A percentile compares a stretch with the other conserved stretches of the same genome.
Evolutionary conservation across 1,284 basidiomycete genomes (phyloP).

Genomic region (Pseudozyma thailandica): DNA sequence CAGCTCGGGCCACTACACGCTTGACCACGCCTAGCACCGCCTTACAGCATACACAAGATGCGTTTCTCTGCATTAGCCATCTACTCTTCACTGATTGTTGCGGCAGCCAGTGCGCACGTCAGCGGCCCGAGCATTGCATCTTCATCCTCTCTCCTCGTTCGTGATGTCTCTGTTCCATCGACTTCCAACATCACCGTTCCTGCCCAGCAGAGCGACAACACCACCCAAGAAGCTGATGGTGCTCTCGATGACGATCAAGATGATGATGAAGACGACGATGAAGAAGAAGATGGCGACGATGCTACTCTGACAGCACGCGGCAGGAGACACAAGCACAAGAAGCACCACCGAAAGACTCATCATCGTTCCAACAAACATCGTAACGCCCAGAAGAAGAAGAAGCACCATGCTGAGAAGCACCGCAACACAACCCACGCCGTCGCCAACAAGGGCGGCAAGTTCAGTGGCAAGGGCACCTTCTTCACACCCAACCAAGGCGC

Average conservation of each 20-base stretch:
- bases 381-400: slow-evolving; percentile 2
- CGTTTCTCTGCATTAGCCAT: slow-evolving; percentile 15
- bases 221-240: too few relatives aligned
- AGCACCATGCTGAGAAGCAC: slow-evolving; percentile 1
- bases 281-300: slow-evolving; percentile 3
- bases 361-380: slow-evolving; percentile 21
- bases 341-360: slow-evolving; percentile 6
- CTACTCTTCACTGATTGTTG: slow-evolving; percentile 16
- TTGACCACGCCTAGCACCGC: neutral
- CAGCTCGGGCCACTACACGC: neutral
- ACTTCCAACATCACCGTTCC: neutral
- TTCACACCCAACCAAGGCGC: slow-evolving; percentile 35
- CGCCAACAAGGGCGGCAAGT: neutral
- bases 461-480: slow-evolving; percentile 31
- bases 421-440: neutral
- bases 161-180: neutral
- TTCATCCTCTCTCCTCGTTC: slow-evolving; percentile 5
- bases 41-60: too few relatives aligned
- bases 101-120: slow-evolving; percentile 21
- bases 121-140: slow-evolving; percentile 4
- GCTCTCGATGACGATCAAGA: slow-evolving; percentile 2
- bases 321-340: slow-evolving; percentile 8
- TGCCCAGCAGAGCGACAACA: slow-evolving; percentile 1
- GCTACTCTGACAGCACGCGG: neutral
- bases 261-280: slow-evolving; percentile 2